A percentile compares a stretch with the other conserved stretches of the same genome.
Conservation (phyloP, 1,139 yeast species). For the Geotrichum aggregatum region DNA sequence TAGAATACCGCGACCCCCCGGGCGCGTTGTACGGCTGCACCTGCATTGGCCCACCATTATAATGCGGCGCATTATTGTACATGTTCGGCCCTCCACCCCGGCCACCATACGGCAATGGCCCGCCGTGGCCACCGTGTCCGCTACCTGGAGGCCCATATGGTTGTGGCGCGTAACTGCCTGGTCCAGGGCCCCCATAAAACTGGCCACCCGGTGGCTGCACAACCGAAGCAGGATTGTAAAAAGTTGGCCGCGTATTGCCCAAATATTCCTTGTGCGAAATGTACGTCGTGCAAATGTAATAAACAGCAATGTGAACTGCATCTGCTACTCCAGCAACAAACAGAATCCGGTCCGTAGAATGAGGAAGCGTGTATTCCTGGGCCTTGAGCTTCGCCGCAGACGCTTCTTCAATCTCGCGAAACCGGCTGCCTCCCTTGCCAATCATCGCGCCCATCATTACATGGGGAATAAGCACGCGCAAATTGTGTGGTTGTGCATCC, state of each 20-base stretch:
- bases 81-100: slow-evolving; percentile 4
- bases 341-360: slow-evolving; percentile 74
- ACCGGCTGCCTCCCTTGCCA: slow-evolving; percentile 71
- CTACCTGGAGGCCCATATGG: slow-evolving; percentile 6
- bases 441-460: slow-evolving; percentile 77
- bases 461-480: slow-evolving; percentile 71
- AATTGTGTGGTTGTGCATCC: slow-evolving; percentile 51
- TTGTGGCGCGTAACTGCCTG: slow-evolving; percentile 2
- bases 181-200: slow-evolving; percentile 10
- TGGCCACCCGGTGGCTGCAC: slow-evolving; percentile 5
- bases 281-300: slow-evolving; percentile 61
- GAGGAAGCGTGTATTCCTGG: slow-evolving; percentile 69
- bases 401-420: slow-evolving; percentile 76
- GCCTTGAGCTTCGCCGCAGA: slow-evolving; percentile 80
- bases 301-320: slow-evolving; percentile 80
- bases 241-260: slow-evolving; percentile 20
- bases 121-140: slow-evolving; percentile 12
- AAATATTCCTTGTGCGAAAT: slow-evolving; percentile 26
- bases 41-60: slow-evolving; percentile 2
- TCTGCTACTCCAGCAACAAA: slow-evolving; percentile 78
- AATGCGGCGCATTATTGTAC: not conserved
- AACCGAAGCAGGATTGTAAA: slow-evolving; percentile 23
- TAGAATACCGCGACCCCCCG: slow-evolving; percentile 11
- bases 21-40: slow-evolving; percentile 16
- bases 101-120: not conserved